phyloP scores from a whole-genome alignment of 768 basidiomycete genomes.

The Suillus brevipes region DNA sequence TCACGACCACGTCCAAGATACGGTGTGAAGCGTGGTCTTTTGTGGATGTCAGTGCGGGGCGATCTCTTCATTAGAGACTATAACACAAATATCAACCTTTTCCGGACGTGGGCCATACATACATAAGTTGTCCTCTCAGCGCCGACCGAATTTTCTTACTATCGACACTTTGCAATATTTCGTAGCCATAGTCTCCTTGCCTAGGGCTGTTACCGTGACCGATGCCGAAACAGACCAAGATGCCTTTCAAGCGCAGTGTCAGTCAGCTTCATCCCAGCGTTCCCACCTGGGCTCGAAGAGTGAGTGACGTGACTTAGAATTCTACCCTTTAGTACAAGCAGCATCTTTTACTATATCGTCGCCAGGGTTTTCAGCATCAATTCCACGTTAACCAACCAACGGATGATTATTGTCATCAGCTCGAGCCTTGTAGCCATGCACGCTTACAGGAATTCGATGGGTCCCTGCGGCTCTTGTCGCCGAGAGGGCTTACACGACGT shows the following conservation, averaged over 20 bases:
- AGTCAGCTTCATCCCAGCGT: background rate
- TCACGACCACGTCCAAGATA: background rate
- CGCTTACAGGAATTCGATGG: background rate
- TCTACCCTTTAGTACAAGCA: background rate
- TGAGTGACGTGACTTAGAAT: background rate
- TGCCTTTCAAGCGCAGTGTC: background rate
- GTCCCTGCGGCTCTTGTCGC: background rate
- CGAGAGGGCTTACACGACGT: no score
- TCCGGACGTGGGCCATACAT: background rate
- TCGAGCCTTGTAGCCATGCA: background rate
- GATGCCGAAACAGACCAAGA: background rate
- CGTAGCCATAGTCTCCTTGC: background rate
- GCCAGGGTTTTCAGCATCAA: background rate
- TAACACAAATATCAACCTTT: background rate
- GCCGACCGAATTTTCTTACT: no score
- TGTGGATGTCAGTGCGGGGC: background rate
- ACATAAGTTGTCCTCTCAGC: background rate
- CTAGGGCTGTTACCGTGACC: background rate
- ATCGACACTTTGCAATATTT: background rate
- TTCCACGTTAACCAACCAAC: background rate
- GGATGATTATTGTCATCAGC: background rate
- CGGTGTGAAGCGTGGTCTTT: background rate
- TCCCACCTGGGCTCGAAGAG: background rate
- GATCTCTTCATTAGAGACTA: background rate
- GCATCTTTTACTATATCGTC: background rate